Evolutionary conservation across 371 early-diverging fungal genomes (phyloP), one percentile per base, ranked within the genome.

Genomic region (Sporodiniella umbellata): DNA sequence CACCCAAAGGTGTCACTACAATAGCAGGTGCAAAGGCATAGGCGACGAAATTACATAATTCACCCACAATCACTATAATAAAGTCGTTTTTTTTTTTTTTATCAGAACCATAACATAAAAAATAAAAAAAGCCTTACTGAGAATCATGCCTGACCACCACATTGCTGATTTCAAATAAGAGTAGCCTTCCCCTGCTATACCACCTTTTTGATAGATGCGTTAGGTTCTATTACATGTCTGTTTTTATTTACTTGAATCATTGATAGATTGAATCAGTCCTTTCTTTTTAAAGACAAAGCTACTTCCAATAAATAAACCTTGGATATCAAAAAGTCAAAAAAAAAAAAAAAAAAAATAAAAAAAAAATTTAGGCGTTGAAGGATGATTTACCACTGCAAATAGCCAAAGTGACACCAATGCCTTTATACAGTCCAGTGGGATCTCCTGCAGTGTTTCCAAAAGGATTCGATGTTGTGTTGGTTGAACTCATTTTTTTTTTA

Each of bases 21-120:
- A 97, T 91, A 4, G 96, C 96, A 1, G 92, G 95, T n/a, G 96
- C 92, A 70, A 89, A 95, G n/a, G 94, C 85, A 62, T 96, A 97
- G 4, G 96, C 98, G 3, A 92, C 81, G 73, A 97, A 96, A 69
- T 97, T 97, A 57, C 89, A 85, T 22, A 88, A 61, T 68, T 97
- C 98, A 11, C 98, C 98, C 33, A 92, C 50, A 50, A 79, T 75
- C 86, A 85, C 86, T 85, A 59, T 4, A 17, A 12, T 31, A 40
- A n/a, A 18, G 26, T 38, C 35, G 8, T 7, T 40, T 25, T 42
- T 28, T 22, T 6, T 17, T 24, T 40, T 31, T 42, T 48, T 17
- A 43, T 31, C 35, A n/a, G n/a, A n/a, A n/a, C n/a, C n/a, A n/a
- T n/a, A n/a, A n/a, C n/a, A n/a, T n/a, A n/a, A n/a, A n/a, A n/a